Base-by-base conservation (phyloP, 495 filamentous ascomycete genomes). In the Friedmanniomyces endolithicus region DNA sequence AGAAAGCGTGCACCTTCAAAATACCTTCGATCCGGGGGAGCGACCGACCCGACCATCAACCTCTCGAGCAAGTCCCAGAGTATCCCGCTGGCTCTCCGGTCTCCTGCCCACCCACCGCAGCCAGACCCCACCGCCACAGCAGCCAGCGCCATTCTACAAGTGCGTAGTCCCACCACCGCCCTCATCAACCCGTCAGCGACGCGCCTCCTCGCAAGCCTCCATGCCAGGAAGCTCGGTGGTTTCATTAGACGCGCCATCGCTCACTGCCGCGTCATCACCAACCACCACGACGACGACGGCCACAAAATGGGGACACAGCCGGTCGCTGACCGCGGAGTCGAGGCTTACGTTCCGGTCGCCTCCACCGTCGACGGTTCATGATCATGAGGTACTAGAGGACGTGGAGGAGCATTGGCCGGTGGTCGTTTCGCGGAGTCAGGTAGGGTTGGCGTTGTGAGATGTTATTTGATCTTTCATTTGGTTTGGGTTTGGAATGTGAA, bases 291-390 rank as follows among this genome's bases (percentile, higher is more conserved):
- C n/a, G n/a, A n/a, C n/a, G n/a, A n/a, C n/a, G n/a, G n/a, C n/a
- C n/a, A n/a, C n/a, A n/a, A n/a, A n/a, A n/a, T n/a, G 48, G 19
- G 39, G 25, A 2, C 57, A 60, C 53, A 60, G 52, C 43, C 57
- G 57, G 8, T 60, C 57, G 9, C 41, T 52, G 6, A 60, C 57
- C 9, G 57, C 52, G n/a, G 57, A 60, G 34, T 60, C 57, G 16
- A 37, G 57, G 16, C 1, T 49, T 2, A 59, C 57, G 17, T 31
- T 45, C 11, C 35, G 50, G 6, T 59, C 45, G 39, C 57, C 57
- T 7, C 43, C 24, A 6, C n/a, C n/a, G n/a, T 34, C 52, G 31
- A 53, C 50, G 8, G 17, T 53, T 1, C 48, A 53, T 29, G 37
- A 31, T 7, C 31, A 43, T 19, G 57, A 54, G 27, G 9, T 31